phyloP scores from a whole-genome alignment of 2,329 filamentous ascomycete species.

The Colletotrichum tofieldiae region DNA sequence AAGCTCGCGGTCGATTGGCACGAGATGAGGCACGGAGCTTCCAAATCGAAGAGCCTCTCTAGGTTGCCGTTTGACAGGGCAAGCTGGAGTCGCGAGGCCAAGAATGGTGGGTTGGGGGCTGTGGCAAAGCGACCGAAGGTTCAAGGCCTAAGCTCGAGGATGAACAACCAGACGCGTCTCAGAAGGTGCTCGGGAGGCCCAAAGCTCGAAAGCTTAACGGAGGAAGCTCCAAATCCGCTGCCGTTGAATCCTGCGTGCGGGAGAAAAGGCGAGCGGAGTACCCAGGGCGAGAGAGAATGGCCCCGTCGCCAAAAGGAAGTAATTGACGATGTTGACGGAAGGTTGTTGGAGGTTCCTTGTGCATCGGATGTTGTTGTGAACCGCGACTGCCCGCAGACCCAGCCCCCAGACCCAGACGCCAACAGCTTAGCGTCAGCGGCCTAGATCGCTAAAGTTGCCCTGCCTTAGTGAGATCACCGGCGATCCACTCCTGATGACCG shows the following conservation, averaged over 20 bases:
- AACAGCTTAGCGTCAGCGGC: slow-evolving; percentile 23
- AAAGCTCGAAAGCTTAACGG: slow-evolving; percentile 37
- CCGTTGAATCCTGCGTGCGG: neutral
- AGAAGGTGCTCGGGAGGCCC: slow-evolving; percentile 31
- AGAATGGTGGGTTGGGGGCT: neutral
- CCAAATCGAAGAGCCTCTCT: neutral
- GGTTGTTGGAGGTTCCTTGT: slow-evolving; percentile 22
- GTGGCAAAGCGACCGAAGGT: slow-evolving; percentile 21
- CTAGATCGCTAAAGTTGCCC: slow-evolving; percentile 1
- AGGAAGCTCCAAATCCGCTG: neutral
- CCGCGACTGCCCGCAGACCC: slow-evolving; percentile 34
- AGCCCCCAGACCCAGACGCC: slow-evolving; percentile 17
- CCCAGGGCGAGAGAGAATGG: neutral
- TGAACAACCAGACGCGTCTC: slow-evolving; percentile 39
- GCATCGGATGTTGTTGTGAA: slow-evolving; percentile 42
- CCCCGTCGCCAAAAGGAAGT: neutral
- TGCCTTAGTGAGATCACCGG: slow-evolving; percentile 26
- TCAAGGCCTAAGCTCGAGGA: slow-evolving; percentile 29
- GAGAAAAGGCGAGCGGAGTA: neutral
- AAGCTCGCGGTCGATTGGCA: slow-evolving; percentile 1
- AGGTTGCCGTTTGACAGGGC: neutral
- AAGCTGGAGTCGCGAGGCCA: neutral
- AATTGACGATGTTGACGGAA: slow-evolving; percentile 16
- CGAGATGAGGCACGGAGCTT: neutral
- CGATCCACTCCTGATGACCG: slow-evolving; percentile 4